A percentile compares a stretch with the other conserved stretches of the same genome.
Evolutionary conservation across 495 filamentous ascomycete genomes (phyloP).

Genomic region (Beverwykella pulmonaria): DNA sequence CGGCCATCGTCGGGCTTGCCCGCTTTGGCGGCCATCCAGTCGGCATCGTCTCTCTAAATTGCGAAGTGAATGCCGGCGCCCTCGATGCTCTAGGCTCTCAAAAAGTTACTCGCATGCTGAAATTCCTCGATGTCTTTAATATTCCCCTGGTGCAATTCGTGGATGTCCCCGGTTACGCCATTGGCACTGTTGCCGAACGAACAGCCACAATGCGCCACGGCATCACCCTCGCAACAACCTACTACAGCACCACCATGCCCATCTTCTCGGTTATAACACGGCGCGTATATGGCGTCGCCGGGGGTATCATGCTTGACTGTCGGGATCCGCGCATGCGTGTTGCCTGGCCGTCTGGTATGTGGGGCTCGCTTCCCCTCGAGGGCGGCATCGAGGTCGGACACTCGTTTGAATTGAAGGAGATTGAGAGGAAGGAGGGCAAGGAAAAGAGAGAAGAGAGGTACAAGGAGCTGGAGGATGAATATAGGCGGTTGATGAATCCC

Average conservation of each 20-base stretch:
- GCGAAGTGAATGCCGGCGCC: conserved; percentile 61
- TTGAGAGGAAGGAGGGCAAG: conserved; percentile 51
- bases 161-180: conserved; percentile 63
- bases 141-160: conserved; percentile 65
- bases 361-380: conserved; percentile 61
- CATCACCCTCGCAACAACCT: conserved; percentile 59
- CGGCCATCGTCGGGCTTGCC: conserved; percentile 62
- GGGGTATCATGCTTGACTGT: conserved; percentile 63
- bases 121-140: conserved; percentile 67
- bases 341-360: conserved; percentile 64
- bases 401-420: conserved; percentile 59
- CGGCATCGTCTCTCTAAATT: conserved; percentile 60
- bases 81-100: conserved; percentile 62
- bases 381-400: conserved; percentile 67
- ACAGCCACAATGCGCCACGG: conserved; percentile 67
- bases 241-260: conserved; percentile 62
- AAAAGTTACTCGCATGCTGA: conserved; percentile 60
- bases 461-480: conserved; percentile 60
- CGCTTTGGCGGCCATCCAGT: conserved; percentile 58
- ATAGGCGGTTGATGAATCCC: conserved; percentile 63
- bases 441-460: conserved; percentile 54
- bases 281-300: conserved; percentile 62
- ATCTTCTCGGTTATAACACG: conserved; percentile 63
- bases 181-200: conserved; percentile 63
- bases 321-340: conserved; percentile 62